Evolutionary conservation across 2,329 filamentous ascomycete genomes (phyloP).

Genomic region (Epichloe gansuensis): DNA sequence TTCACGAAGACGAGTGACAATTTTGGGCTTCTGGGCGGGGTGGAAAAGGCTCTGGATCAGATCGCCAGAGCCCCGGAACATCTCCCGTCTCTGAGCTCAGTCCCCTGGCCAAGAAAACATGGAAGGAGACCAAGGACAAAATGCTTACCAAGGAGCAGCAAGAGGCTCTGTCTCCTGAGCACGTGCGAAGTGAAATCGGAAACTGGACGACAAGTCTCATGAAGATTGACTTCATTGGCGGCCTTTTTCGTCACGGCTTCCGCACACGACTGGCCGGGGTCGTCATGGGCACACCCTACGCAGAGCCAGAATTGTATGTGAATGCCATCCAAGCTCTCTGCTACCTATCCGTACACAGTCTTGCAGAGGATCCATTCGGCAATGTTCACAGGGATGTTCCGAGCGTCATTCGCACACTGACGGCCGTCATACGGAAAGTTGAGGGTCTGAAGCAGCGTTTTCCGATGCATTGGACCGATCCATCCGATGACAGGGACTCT

Average conservation of each 20-base stretch:
- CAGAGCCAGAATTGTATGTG: conserved; percentile 53
- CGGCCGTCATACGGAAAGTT: conserved; percentile 53
- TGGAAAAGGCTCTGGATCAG: conserved; percentile 34
- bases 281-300: conserved; percentile 63
- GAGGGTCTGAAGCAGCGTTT: conserved; percentile 51
- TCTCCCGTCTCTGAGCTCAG: conserved; percentile 36
- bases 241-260: conserved; percentile 60
- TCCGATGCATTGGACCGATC: conserved; percentile 69
- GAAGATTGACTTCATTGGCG: conserved; percentile 43
- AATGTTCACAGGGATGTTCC: conserved; percentile 77
- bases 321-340: conserved; percentile 62
- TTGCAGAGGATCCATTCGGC: conserved; percentile 72
- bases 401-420: conserved; percentile 60
- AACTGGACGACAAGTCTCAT: conserved; percentile 34
- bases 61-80: conserved; percentile 33
- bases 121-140: conserved; percentile 34
- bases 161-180: conserved; percentile 37
- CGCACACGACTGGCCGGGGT: conserved; percentile 50
- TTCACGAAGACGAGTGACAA: conserved; percentile 27
- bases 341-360: conserved; percentile 57
- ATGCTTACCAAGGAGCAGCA: conserved; percentile 42
- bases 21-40: conserved; percentile 28
- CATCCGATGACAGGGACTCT: conserved; percentile 40
- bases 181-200: conserved; percentile 35
- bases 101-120: conserved; percentile 38